Evolutionary conservation across 441 rosid species (phyloP).

Genomic region (Breynia disticha): DNA sequence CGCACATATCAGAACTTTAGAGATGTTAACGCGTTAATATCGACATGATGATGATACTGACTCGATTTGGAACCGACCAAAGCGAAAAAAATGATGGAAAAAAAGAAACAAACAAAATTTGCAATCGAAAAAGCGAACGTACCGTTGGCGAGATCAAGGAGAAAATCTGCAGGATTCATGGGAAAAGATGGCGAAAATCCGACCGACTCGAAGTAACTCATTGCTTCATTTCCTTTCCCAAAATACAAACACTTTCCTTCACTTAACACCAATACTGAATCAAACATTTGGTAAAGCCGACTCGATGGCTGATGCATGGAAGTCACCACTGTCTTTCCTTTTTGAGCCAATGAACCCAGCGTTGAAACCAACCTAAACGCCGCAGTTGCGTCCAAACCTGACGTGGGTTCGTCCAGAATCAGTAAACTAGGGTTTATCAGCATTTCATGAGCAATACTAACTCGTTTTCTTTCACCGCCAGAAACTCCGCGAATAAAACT

Average conservation of each 20-base stretch:
- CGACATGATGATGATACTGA: not conserved
- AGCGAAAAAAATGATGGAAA: not conserved
- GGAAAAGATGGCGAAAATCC: slow-evolving; percentile 85
- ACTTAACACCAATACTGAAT: slow-evolving; percentile 59
- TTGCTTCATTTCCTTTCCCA: slow-evolving; percentile 68
- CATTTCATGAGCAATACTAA: slow-evolving; percentile 85
- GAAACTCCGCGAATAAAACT: slow-evolving; percentile 72
- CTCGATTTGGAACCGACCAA: slow-evolving; percentile 12
- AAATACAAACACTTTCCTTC: slow-evolving; percentile 73
- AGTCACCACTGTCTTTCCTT: slow-evolving; percentile 65
- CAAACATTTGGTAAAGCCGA: slow-evolving; percentile 76
- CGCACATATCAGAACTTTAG: too few species aligned
- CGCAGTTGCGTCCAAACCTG: slow-evolving; percentile 86
- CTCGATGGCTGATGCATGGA: slow-evolving; percentile 96
- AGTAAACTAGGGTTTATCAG: slow-evolving; percentile 73
- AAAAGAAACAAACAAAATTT: slow-evolving; percentile 9
- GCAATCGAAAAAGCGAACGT: slow-evolving; percentile 21
- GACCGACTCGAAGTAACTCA: slow-evolving; percentile 58
- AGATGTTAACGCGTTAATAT: too few species aligned
- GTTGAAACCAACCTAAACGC: slow-evolving; percentile 60
- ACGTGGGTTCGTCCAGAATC: slow-evolving; percentile 83
- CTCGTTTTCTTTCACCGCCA: slow-evolving; percentile 86
- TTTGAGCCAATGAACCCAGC: slow-evolving; percentile 42
- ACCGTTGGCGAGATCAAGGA: slow-evolving; percentile 97
- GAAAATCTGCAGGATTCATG: slow-evolving; percentile 94